Base-by-base conservation (phyloP, 352 stramenopile genomes). In the Blastocystis sp. region DNA sequence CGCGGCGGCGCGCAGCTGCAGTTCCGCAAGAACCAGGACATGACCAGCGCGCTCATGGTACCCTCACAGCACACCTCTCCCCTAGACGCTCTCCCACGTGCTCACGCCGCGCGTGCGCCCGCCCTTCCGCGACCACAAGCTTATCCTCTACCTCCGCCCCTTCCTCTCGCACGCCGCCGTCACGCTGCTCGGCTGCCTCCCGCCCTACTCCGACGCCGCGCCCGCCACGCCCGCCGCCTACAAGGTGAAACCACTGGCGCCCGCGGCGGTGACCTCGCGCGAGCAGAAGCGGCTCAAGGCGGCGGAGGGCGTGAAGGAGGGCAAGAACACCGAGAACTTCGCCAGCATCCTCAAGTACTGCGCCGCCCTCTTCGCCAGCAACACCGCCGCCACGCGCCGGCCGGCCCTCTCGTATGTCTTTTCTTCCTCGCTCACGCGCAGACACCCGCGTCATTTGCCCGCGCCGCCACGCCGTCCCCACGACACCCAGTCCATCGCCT, bases 131-230 rank as follows among this genome's bases (percentile, higher is more conserved):
- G 74, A 84, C 38, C 65, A 62, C 38, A 84, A 84, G 38, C 23
- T 84, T 2, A 84, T 59, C 5, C 74, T 84, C 34, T 84, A 84
- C 34, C 61, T 84, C 17, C 74, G 74, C 19, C 74, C 74, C 19
- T 84, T 84, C 34, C 59, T 84, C 34, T 45, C 23, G 1, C 45
- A 62, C 45, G 43, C 74, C n/a, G 17, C 56, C 41, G 34, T 64
- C 2, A 45, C 41, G 3, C 28, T 84, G 0, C 17, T 84, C 23
- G 74, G 56, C 23, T 84, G 74, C 69, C 53, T 84, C 2, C 74
- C 74, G 5, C 74, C 74, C 7, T 84, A 84, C 34, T 41, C 65
- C 40, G 41, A 62, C 41, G 14, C 74, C 19, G 23, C 21, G 7
- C 56, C 74, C 14, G 67, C 74, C 38, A 56, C 69, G 14, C 21